Evolutionary conservation across 305 asterid genomes (phyloP).

Genomic region (Fraxinus ornus): DNA sequence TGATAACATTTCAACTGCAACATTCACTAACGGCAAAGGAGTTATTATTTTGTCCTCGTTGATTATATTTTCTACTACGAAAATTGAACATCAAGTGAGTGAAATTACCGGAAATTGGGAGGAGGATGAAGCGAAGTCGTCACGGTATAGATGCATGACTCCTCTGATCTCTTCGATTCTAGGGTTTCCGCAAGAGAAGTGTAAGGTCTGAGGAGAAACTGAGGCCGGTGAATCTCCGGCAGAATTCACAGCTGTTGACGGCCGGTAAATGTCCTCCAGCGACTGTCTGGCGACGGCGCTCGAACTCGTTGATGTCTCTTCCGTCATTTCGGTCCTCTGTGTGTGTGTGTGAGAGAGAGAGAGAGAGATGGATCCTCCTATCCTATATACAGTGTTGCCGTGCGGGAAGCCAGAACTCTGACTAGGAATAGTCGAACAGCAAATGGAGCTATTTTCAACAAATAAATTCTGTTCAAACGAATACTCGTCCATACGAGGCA

Average conservation of each 20-base stretch:
- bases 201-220: slow-evolving; percentile 44
- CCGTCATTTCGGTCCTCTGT: slow-evolving; percentile 27
- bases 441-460: too few relatives aligned
- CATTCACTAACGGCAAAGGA: neutral
- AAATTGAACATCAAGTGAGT: neutral
- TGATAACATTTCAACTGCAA: neutral
- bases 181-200: slow-evolving; percentile 94
- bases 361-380: too few relatives aligned
- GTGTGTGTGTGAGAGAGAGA: neutral
- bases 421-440: too few relatives aligned
- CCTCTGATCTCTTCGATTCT: slow-evolving; percentile 90
- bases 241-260: slow-evolving; percentile 20
- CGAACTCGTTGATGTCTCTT: slow-evolving; percentile 58
- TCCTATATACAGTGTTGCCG: neutral
- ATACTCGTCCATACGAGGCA: too few relatives aligned
- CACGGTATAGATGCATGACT: slow-evolving; percentile 67
- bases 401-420: too few relatives aligned
- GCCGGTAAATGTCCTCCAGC: slow-evolving; percentile 33
- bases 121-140: slow-evolving; percentile 40
- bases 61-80: neutral
- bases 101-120: slow-evolving; percentile 53
- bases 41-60: neutral
- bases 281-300: slow-evolving; percentile 42
- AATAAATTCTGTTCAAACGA: too few relatives aligned
- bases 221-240: slow-evolving; percentile 33